These are phyloP conservation scores for Asterionellopsis glacialis DNA, from an alignment of 108 stramenopile genomes.

Conservation along the genomic window DNA sequence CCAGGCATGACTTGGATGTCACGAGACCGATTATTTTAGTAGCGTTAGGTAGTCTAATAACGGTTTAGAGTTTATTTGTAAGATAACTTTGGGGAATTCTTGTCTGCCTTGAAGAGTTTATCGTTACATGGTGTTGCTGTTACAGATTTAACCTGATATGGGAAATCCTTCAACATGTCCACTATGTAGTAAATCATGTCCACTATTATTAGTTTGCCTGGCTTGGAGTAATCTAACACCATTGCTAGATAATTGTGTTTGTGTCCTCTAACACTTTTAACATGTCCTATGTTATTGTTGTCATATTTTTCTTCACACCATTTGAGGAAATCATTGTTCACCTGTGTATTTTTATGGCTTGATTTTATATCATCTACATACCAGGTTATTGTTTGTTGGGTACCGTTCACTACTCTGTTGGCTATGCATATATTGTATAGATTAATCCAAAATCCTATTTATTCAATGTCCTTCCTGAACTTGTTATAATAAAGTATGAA, in stretches of 20 bases:
- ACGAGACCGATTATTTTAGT: too few relatives aligned
- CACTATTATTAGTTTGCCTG: too few relatives aligned
- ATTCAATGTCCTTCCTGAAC: neutral
- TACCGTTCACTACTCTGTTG: constrained; percentile 21
- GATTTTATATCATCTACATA: constrained; percentile 43
- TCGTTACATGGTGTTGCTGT: too few relatives aligned
- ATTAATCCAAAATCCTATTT: neutral
- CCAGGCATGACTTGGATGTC: too few relatives aligned
- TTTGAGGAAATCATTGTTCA: constrained; percentile 6
- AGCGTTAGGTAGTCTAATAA: too few relatives aligned
- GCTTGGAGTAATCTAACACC: neutral
- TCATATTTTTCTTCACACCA: constrained; percentile 13
- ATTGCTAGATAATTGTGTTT: constrained; percentile 24
- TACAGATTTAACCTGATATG: too few relatives aligned
- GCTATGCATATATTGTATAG: constrained; percentile 10
- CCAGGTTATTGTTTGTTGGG: constrained; percentile 19
- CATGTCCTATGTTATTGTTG: constrained; percentile 20
- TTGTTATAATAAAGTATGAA: constrained; percentile 30
- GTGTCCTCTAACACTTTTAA: constrained; percentile 16
- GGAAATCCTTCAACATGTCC: too few relatives aligned
- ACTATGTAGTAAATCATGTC: too few relatives aligned
- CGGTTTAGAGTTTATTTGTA: too few relatives aligned
- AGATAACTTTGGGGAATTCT: too few relatives aligned
- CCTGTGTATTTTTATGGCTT: constrained; percentile 15
- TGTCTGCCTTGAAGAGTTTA: too few relatives aligned